phyloP scores from a whole-genome alignment of 139 green algal species.

The Micractinium sp. region DNA sequence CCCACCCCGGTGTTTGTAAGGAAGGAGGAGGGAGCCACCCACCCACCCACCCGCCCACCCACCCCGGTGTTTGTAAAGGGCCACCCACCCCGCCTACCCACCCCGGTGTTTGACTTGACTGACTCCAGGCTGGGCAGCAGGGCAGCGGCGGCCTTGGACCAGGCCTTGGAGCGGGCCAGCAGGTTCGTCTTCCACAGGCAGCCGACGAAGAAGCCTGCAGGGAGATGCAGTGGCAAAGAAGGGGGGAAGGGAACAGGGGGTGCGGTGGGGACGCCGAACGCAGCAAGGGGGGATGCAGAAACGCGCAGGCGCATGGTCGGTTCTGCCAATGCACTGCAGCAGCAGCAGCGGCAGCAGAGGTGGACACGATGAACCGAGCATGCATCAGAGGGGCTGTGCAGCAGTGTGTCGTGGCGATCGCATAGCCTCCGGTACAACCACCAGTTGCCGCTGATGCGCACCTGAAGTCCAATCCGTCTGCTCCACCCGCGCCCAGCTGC shows the following conservation, averaged over 20 bases:
- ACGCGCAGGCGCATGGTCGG: not conserved
- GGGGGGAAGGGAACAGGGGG: too few relatives aligned
- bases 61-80: too few relatives aligned
- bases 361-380: too few relatives aligned
- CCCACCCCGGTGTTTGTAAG: too few relatives aligned
- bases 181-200: not conserved
- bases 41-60: too few relatives aligned
- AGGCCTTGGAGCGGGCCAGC: not conserved
- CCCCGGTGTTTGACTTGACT: not conserved
- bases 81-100: not conserved
- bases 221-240: not conserved
- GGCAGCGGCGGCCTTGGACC: not conserved
- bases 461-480: not conserved
- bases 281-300: too few relatives aligned
- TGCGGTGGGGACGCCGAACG: too few relatives aligned
- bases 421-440: not conserved
- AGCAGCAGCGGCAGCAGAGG: too few relatives aligned
- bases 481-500: not conserved
- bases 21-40: not conserved
- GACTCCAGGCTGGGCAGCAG: not conserved
- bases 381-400: not conserved
- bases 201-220: not conserved
- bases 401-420: not conserved
- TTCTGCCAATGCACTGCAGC: too few relatives aligned
- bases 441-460: not conserved